Percentiles rank a stretch among this genome's conserved stretches.
Conservation (phyloP, 1,284 basidiomycete species). For the Trichosporon sp. region DNA sequence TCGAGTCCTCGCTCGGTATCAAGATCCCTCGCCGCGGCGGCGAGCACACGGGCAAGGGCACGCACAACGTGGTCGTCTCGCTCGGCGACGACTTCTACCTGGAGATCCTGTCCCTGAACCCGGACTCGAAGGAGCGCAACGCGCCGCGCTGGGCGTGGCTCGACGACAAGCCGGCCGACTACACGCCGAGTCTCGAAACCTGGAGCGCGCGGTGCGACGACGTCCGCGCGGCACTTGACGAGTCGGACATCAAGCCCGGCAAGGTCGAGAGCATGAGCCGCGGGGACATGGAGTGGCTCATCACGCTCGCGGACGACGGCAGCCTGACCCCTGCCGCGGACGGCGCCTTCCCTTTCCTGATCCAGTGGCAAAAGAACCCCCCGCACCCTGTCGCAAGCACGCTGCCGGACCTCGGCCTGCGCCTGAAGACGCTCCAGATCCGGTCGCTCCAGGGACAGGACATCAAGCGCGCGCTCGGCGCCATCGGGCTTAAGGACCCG, state of each 20-base stretch:
- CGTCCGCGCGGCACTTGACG: neutral
- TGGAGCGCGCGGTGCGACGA: constrained; percentile 7
- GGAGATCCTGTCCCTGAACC: constrained; percentile 12
- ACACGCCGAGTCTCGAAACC: neutral
- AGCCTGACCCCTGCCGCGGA: neutral
- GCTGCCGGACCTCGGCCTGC: constrained; percentile 5
- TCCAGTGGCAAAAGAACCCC: constrained; percentile 1
- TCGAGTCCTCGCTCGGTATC: constrained; percentile 8
- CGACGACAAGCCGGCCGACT: neutral
- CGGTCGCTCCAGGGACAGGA: neutral
- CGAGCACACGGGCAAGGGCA: constrained; percentile 8
- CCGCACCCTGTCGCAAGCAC: constrained; percentile 7
- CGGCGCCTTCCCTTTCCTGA: constrained; percentile 7
- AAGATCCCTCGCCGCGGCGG: constrained; percentile 9
- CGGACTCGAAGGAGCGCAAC: neutral
- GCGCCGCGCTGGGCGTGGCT: constrained; percentile 9
- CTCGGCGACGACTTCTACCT: constrained; percentile 13
- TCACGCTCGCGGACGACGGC: constrained; percentile 11
- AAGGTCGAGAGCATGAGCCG: constrained; percentile 3
- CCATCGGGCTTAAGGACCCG: neutral
- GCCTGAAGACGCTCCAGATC: constrained; percentile 3
- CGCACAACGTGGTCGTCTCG: constrained; percentile 13
- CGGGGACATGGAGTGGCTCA: constrained; percentile 10
- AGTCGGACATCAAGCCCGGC: constrained; percentile 6
- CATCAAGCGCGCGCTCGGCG: neutral